A percentile compares a stretch with the other conserved stretches of the same genome.
phyloP scores from a whole-genome alignment of 169 alveolate genomes.

The Plasmodium billcollinsi region DNA sequence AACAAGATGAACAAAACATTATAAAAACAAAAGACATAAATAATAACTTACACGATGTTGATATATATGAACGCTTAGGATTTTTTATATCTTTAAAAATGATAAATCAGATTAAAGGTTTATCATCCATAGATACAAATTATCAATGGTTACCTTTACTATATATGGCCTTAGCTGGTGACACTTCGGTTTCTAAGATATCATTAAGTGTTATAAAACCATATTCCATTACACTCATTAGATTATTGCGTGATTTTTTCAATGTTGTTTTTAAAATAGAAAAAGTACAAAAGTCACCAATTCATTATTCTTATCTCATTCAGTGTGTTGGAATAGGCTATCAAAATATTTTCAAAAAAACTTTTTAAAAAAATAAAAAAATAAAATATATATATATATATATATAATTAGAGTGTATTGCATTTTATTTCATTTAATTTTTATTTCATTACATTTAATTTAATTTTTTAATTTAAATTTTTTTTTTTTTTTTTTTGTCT shows the following conservation, averaged over 20 bases:
- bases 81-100: conserved; percentile 66
- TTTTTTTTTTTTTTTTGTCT: neutral
- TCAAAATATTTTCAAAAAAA: conserved; percentile 70
- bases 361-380: conserved; percentile 21
- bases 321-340: conserved; percentile 75
- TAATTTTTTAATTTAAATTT: too few species aligned
- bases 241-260: conserved; percentile 69
- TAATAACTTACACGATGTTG: conserved; percentile 24
- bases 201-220: conserved; percentile 48
- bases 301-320: conserved; percentile 65
- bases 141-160: conserved; percentile 76
- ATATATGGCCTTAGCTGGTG: conserved; percentile 63
- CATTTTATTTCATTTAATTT: too few species aligned
- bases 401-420: neutral
- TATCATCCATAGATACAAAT: conserved; percentile 65
- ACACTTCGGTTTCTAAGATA: conserved; percentile 68
- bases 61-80: conserved; percentile 74
- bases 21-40: neutral
- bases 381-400: neutral
- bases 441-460: too few species aligned
- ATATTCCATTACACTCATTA: conserved; percentile 55
- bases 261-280: conserved; percentile 68
- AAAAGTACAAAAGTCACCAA: conserved; percentile 59
- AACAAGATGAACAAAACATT: neutral
- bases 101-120: conserved; percentile 69